Evolutionary conservation across 495 filamentous ascomycete genomes (phyloP).

Genomic region (Daldinia childiae): DNA sequence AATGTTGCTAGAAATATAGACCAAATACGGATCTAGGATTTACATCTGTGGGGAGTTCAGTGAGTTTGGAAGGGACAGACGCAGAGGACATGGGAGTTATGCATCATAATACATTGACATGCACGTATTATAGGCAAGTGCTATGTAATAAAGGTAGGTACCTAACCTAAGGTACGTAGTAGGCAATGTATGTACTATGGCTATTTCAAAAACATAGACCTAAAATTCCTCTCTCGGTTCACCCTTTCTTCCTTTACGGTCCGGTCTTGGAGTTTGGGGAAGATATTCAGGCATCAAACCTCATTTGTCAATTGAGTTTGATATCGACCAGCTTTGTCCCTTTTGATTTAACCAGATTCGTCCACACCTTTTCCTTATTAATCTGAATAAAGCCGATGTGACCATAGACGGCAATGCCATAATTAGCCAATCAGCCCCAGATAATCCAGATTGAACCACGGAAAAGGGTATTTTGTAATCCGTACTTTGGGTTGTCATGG

Average conservation of each 20-base stretch:
- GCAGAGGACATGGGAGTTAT: background rate
- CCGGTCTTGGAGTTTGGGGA: background rate
- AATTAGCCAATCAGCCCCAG: conserved; percentile 36
- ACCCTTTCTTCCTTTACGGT: conserved; percentile 9
- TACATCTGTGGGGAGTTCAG: conserved; percentile 5
- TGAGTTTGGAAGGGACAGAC: background rate
- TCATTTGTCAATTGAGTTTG: conserved; percentile 15
- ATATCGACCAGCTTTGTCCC: conserved; percentile 22
- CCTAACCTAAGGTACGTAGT: too few relatives aligned
- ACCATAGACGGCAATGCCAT: conserved; percentile 27
- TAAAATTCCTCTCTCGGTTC: conserved; percentile 11
- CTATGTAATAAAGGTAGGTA: too few relatives aligned
- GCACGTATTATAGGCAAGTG: background rate
- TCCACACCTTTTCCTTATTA: conserved; percentile 22
- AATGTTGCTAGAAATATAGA: conserved; percentile 30
- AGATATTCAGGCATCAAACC: conserved; percentile 8
- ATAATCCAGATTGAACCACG: conserved; percentile 26
- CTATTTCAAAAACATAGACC: too few relatives aligned
- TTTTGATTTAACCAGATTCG: conserved; percentile 36
- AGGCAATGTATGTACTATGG: too few relatives aligned
- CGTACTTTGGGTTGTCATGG: conserved; percentile 33
- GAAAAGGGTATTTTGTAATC: background rate
- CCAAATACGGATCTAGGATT: conserved; percentile 28
- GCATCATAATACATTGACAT: background rate
- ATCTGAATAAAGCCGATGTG: conserved; percentile 34